phyloP scores from a whole-genome alignment of 345 rosid genomes.

The Raphanus sativus region DNA sequence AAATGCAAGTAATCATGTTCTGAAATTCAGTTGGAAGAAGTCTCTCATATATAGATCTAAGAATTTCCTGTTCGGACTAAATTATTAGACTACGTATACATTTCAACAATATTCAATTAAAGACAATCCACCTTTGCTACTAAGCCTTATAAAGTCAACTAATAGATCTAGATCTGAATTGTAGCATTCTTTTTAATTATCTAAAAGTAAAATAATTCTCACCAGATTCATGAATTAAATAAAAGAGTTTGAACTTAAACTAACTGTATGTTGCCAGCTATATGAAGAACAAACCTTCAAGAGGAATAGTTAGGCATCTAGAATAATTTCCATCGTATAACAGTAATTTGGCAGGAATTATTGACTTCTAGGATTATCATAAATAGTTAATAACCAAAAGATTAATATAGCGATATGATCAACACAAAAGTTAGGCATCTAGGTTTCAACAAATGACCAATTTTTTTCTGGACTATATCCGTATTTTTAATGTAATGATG shows the following conservation, averaged over 20 bases:
- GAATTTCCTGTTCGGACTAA: background rate
- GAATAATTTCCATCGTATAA: background rate
- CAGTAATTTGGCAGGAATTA: background rate
- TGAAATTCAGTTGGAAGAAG: background rate
- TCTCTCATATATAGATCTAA: background rate
- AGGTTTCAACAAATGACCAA: no score
- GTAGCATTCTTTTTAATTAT: background rate
- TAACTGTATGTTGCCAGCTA: background rate
- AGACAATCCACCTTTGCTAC: background rate
- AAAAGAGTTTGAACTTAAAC: background rate
- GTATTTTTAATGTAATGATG: no score
- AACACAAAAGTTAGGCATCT: background rate
- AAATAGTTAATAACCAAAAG: background rate
- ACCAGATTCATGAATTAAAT: constrained; percentile 3
- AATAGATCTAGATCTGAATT: constrained; percentile 8
- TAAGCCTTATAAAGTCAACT: constrained; percentile 12
- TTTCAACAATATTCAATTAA: background rate
- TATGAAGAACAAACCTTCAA: background rate
- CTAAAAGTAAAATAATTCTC: background rate
- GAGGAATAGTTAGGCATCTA: background rate
- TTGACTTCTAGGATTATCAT: background rate
- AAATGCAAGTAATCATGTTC: background rate
- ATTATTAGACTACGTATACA: background rate
- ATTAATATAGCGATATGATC: constrained; percentile 56
- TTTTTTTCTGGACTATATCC: no score